phyloP scores from a whole-genome alignment of 2,329 filamentous ascomycete genomes.

The Coniochaeta pulveracea region DNA sequence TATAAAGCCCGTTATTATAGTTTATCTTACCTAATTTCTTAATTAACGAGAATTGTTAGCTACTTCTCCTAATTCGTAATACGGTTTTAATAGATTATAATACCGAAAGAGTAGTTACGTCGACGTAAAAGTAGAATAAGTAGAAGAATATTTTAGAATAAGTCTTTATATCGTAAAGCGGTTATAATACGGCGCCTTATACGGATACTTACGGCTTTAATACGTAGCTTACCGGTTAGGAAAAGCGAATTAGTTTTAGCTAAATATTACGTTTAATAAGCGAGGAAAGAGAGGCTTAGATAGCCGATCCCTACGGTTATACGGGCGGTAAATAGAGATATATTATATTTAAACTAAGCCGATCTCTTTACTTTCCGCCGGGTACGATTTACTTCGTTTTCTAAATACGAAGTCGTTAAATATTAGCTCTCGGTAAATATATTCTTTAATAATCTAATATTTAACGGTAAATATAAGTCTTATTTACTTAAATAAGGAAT shows the following conservation, averaged over 20 bases:
- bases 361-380: constrained; percentile 20
- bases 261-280: constrained; percentile 17
- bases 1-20: too few relatives aligned
- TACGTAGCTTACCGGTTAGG: neutral
- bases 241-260: constrained; percentile 6
- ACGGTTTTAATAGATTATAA: too few relatives aligned
- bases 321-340: constrained; percentile 18
- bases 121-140: too few relatives aligned
- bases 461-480: neutral
- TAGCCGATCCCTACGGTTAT: constrained; percentile 13
- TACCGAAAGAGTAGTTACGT: too few relatives aligned
- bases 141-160: too few relatives aligned
- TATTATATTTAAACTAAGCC: constrained; percentile 19
- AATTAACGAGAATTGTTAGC: too few relatives aligned
- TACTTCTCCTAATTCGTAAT: too few relatives aligned
- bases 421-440: constrained; percentile 13
- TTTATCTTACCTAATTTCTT: too few relatives aligned
- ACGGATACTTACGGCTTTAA: too few relatives aligned
- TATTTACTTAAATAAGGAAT: neutral
- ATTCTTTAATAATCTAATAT: constrained; percentile 1
- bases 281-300: constrained; percentile 16
- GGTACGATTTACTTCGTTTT: constrained; percentile 23
- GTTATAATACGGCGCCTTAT: neutral
- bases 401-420: constrained; percentile 14
- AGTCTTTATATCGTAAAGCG: neutral